Evolutionary conservation across 2,329 filamentous ascomycete genomes (phyloP), one percentile per base, ranked within the genome.

Genomic region (Penicillium sp.): DNA sequence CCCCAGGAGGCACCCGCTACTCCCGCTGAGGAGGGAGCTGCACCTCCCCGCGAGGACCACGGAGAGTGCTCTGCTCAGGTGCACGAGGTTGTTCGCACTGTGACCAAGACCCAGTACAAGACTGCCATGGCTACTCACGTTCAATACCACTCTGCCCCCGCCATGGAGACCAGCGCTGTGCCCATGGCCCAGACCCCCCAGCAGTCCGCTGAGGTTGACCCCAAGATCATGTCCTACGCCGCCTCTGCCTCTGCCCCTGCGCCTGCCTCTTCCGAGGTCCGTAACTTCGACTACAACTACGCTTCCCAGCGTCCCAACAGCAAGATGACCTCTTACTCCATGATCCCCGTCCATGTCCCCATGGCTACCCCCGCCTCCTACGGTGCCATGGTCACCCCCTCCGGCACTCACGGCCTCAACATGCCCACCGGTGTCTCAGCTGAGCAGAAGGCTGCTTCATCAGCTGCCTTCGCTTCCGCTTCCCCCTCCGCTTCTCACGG

Each of bases 401-500:
- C 66, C 1, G 56, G 48, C 5, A 65, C 55, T 44, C 22, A 36
- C 14, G 51, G 47, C 11, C 31, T 44, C 11, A 44, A 39, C 31
- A 18, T 78, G 16, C 79, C 79, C 27, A 72, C 70, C 43, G 78
- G 79, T 49, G 77, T 75, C n/a, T 22, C 13, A 5, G 36, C 38
- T 21, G 11, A 47, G 22, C n/a, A 48, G 3, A 21, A 29, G 3
- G 72, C 29, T 36, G 34, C 34, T 75, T 75, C 7, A 64, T 72
- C 21, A 61, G 75, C 51, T 66, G 72, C 44, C 68, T 75, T 36
- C 64, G 77, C 60, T 66, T 78, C 61, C 54, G 39, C 55, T 2
- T 67, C 36, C 57, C 31, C 34, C 38, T 34, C 32, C 9, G 65
- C 27, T 8, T 63, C 57, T 4, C 45, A 49, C 46, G 57, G 45